Evolutionary conservation across 805 yeast genomes (phyloP).

Genomic region (Candida sithepensis): DNA sequence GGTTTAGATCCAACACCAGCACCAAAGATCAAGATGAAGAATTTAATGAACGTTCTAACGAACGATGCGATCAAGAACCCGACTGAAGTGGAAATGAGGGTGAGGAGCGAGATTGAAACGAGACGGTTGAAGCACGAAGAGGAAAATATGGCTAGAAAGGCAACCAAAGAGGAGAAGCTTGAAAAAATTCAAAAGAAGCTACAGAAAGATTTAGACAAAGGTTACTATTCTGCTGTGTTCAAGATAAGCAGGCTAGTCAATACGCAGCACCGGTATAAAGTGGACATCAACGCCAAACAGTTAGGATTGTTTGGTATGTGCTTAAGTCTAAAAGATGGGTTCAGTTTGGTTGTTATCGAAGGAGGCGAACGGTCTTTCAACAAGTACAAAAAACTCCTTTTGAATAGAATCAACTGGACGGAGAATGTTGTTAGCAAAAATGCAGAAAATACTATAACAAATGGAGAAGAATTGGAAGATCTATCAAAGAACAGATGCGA

Average conservation of each 20-base stretch:
- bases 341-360: slow-evolving; percentile 65
- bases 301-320: slow-evolving; percentile 62
- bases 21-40: slow-evolving; percentile 81
- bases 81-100: slow-evolving; percentile 74
- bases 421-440: slow-evolving; percentile 39
- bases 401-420: slow-evolving; percentile 67
- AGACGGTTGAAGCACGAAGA: slow-evolving; percentile 56
- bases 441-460: neutral
- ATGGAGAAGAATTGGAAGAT: slow-evolving; percentile 29
- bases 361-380: slow-evolving; percentile 64
- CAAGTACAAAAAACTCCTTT: slow-evolving; percentile 60
- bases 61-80: slow-evolving; percentile 87
- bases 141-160: slow-evolving; percentile 58
- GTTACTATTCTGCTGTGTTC: slow-evolving; percentile 57
- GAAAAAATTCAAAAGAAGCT: slow-evolving; percentile 45
- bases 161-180: slow-evolving; percentile 53
- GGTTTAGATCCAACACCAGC: slow-evolving; percentile 88
- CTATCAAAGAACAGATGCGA: slow-evolving; percentile 41
- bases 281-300: slow-evolving; percentile 80
- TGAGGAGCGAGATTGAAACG: slow-evolving; percentile 62
- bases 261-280: slow-evolving; percentile 67
- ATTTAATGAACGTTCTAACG: slow-evolving; percentile 82
- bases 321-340: slow-evolving; percentile 39
- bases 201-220: slow-evolving; percentile 46
- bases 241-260: slow-evolving; percentile 49